phyloP scores from a whole-genome alignment of 495 filamentous ascomycete genomes.

The Lepidopterella palustris region DNA sequence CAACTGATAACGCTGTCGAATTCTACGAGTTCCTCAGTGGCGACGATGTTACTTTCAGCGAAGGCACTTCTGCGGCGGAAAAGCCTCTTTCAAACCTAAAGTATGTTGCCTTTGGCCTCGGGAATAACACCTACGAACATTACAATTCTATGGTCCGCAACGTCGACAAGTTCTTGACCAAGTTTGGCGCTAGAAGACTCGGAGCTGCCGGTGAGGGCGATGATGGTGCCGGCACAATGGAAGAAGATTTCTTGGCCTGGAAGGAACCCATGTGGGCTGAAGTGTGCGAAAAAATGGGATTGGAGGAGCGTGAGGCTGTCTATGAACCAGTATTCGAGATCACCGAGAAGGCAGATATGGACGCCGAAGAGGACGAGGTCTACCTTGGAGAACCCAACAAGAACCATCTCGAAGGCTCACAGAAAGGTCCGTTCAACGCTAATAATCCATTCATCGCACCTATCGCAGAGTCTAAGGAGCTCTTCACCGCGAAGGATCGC shows the following conservation, averaged over 20 bases:
- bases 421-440: conserved; percentile 88
- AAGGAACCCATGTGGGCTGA: conserved; percentile 98
- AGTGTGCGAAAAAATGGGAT: conserved; percentile 68
- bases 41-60: conserved; percentile 75
- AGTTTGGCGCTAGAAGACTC: conserved; percentile 75
- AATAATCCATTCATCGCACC: conserved; percentile 97
- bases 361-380: conserved; percentile 73
- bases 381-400: conserved; percentile 97
- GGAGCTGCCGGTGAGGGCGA: conserved; percentile 91
- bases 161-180: conserved; percentile 69
- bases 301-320: conserved; percentile 92
- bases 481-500: conserved; percentile 85
- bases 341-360: conserved; percentile 65
- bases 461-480: conserved; percentile 79
- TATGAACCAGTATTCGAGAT: conserved; percentile 92
- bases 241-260: conserved; percentile 98
- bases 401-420: conserved; percentile 77
- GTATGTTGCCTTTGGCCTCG: conserved; percentile 92
- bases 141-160: conserved; percentile 98
- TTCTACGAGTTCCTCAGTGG: conserved; percentile 93
- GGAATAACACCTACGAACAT: conserved; percentile 99
- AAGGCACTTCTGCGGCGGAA: conserved; percentile 56
- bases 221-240: conserved; percentile 98
- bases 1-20: conserved; percentile 97
- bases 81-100: conserved; percentile 76